phyloP scores from a whole-genome alignment of 1,139 yeast genomes.

The Debaryomyces fabryi region DNA sequence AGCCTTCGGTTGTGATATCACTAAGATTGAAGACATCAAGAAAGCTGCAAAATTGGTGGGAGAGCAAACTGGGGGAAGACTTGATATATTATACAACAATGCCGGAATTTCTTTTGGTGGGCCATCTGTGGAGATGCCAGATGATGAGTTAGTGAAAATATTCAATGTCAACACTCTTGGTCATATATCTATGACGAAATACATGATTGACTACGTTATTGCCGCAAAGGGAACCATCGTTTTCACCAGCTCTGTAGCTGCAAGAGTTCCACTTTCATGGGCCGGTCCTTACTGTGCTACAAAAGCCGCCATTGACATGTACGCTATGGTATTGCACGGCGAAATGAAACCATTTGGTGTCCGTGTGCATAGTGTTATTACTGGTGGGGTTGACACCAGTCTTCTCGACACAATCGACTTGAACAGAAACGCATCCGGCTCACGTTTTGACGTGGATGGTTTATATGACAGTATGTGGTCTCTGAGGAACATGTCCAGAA shows the following conservation, averaged over 20 bases:
- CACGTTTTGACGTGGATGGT: slow-evolving; percentile 34
- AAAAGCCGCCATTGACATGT: slow-evolving; percentile 35
- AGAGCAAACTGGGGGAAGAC: slow-evolving; percentile 29
- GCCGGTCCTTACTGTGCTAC: slow-evolving; percentile 35
- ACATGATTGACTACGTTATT: slow-evolving; percentile 33
- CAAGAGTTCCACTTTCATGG: slow-evolving; percentile 41
- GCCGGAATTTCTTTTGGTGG: slow-evolving; percentile 37
- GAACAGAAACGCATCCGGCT: slow-evolving; percentile 14
- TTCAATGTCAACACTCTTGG: slow-evolving; percentile 42
- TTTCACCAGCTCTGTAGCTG: slow-evolving; percentile 43
- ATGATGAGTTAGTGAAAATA: slow-evolving; percentile 22
- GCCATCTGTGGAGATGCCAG: slow-evolving; percentile 37
- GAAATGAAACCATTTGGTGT: slow-evolving; percentile 41
- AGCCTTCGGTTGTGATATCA: slow-evolving; percentile 36
- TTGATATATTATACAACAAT: slow-evolving; percentile 38
- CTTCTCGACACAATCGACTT: slow-evolving; percentile 25
- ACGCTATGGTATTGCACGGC: slow-evolving; percentile 24
- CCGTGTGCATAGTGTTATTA: slow-evolving; percentile 38
- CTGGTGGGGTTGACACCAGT: slow-evolving; percentile 46
- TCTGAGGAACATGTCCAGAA: slow-evolving; percentile 32
- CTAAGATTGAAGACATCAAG: slow-evolving; percentile 30
- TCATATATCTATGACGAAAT: slow-evolving; percentile 40
- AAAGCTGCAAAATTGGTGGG: slow-evolving; percentile 24
- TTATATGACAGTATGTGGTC: slow-evolving; percentile 28
- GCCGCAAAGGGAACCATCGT: slow-evolving; percentile 38